Evolutionary conservation across 2,329 filamentous ascomycete genomes (phyloP).

Genomic region (Colletotrichum tanaceti): DNA sequence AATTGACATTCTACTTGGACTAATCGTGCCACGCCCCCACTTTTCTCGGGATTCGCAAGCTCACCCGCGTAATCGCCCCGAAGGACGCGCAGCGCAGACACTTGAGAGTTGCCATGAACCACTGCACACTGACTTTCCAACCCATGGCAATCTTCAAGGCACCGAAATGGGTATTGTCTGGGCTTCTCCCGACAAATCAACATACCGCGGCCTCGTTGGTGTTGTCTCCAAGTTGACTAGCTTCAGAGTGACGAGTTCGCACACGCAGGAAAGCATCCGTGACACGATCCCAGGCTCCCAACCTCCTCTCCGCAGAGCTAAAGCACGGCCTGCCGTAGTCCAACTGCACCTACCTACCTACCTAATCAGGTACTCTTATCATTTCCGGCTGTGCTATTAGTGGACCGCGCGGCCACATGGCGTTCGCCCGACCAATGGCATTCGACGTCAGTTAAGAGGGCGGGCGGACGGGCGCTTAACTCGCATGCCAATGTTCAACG

Average conservation of each 20-base stretch:
- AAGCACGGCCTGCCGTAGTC: slow-evolving; percentile 4
- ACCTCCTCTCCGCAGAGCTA: background rate
- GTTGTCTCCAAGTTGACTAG: background rate
- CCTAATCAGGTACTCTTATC: slow-evolving; percentile 1
- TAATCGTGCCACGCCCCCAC: no score
- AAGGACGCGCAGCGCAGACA: no score
- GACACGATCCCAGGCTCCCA: slow-evolving; percentile 8
- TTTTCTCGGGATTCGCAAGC: no score
- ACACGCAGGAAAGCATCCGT: background rate
- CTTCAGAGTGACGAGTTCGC: slow-evolving; percentile 9
- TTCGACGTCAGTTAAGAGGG: background rate
- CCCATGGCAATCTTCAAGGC: background rate
- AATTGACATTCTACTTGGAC: no score
- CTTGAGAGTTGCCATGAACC: background rate
- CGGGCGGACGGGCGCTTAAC: slow-evolving; percentile 15
- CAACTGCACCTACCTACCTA: slow-evolving; percentile 13
- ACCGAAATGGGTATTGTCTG: background rate
- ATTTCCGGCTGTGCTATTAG: background rate
- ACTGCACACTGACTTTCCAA: background rate
- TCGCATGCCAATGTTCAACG: slow-evolving; percentile 28
- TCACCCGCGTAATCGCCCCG: no score
- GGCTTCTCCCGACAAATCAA: background rate
- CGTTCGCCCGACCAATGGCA: slow-evolving; percentile 25
- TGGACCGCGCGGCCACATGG: slow-evolving; percentile 13
- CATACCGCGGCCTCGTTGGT: background rate